Conservation (phyloP, 2,329 filamentous ascomycete genomes). For the Ophiostoma angusticollis region DNA sequence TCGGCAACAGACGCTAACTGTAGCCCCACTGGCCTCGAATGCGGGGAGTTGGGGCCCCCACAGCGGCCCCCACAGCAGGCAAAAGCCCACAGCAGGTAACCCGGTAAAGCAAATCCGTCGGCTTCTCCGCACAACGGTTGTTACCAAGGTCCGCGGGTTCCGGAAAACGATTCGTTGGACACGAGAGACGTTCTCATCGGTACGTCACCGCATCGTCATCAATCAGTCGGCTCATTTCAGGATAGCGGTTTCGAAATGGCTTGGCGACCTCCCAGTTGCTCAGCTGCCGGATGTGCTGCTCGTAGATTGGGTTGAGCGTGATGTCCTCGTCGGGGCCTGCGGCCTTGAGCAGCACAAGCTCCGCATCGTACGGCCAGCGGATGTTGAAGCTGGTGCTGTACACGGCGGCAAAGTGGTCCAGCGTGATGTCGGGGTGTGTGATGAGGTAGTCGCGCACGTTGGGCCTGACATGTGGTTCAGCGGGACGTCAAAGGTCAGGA, state of each 20-base stretch:
- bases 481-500: too few relatives aligned
- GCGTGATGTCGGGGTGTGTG: constrained; percentile 18
- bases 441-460: constrained; percentile 20
- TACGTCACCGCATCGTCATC: constrained; percentile 14
- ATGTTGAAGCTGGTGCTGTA: constrained; percentile 22
- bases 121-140: too few relatives aligned
- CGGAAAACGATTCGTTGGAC: too few relatives aligned
- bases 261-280: constrained; percentile 20
- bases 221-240: constrained; percentile 16
- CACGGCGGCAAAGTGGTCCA: constrained; percentile 20
- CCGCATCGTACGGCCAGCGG: constrained; percentile 21
- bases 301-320: constrained; percentile 20
- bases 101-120: too few relatives aligned
- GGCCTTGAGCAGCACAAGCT: constrained; percentile 16
- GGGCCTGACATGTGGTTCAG: constrained; percentile 17
- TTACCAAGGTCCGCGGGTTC: too few relatives aligned
- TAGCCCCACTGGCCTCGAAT: too few relatives aligned
- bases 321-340: constrained; percentile 11
- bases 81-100: too few relatives aligned
- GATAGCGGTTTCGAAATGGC: constrained; percentile 17
- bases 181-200: too few relatives aligned
- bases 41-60: too few relatives aligned
- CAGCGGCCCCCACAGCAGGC: too few relatives aligned
- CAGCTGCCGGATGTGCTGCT: constrained; percentile 20
- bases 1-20: too few relatives aligned